Base-by-base conservation (phyloP, 176 grass and related monocot species). In the Raddia guianensis region DNA sequence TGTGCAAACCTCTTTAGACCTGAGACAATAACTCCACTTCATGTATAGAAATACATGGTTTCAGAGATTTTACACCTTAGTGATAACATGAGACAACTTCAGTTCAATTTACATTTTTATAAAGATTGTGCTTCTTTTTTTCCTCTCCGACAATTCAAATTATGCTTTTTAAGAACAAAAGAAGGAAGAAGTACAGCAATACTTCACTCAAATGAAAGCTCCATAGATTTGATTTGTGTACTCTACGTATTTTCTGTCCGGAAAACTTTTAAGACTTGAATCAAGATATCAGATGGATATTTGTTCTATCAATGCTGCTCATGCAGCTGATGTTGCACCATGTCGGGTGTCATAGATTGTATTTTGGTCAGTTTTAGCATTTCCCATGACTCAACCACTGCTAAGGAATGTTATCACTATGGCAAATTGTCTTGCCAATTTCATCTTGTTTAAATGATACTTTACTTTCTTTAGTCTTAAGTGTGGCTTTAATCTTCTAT, bases 391-490 rank as follows among this genome's bases (percentile, higher is more conserved):
- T 65, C 13, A 50, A 19, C 14, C n/a, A n/a, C 43, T 44, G 34
- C 51, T 78, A 52, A 40, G 46, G 14, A 47, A 47, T 58, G 20
- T 49, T 57, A 57, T 42, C 45, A 49, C 32, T 77, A 56, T 32
- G 14, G 52, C 37, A 7, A 51, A 34, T 8, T 13, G 27, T 56
- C 51, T 42, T 55, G 56, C 7, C 40, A 68, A 44, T 59, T 74
- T 80, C 4, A n/a, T 47, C 13, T 50, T 70, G 72, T 33, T 53
- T 27, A 8, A 45, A 61, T 61, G 64, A 56, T 74, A 65, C 9
- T 81, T 45, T 62, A 34, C 37, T 68, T 71, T 73, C 52, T 84
- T 83, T 47, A 40, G 18, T 75, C 14, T 47, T 51, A 3, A 43
- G 32, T 59, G 42, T 78, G 59, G 11, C 44, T 84, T 60, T 66